A percentile compares a stretch with the other conserved stretches of the same genome.
Conservation (phyloP, 148 eudicot genomes). For the Euryodendron excelsum region DNA sequence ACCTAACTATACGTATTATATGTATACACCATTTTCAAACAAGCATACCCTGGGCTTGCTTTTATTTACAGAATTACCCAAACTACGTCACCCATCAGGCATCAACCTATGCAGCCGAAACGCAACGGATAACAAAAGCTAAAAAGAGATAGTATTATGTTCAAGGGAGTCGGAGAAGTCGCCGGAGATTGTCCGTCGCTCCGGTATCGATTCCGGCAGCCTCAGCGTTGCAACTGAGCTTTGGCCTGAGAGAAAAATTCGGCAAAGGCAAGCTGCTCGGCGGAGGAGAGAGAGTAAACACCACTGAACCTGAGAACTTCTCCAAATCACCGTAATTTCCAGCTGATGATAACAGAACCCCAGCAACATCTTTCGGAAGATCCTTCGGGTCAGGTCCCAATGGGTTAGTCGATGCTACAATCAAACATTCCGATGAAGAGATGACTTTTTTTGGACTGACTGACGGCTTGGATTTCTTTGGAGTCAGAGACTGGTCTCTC, state of each 20-base stretch:
- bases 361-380: conserved; percentile 29
- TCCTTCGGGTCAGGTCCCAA: conserved; percentile 39
- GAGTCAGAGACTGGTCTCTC: conserved; percentile 14
- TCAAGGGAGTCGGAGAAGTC: conserved; percentile 58
- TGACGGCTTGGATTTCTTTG: conserved; percentile 24
- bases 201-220: conserved; percentile 41
- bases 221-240: conserved; percentile 48
- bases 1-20: too few species aligned
- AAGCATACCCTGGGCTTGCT: too few species aligned
- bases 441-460: not conserved
- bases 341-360: conserved; percentile 19
- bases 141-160: too few species aligned
- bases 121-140: too few species aligned
- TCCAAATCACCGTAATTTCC: not conserved
- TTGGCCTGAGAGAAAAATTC: conserved; percentile 58
- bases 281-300: conserved; percentile 56
- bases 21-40: too few species aligned
- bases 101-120: not conserved
- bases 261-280: conserved; percentile 92
- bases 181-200: conserved; percentile 53
- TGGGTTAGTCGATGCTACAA: not conserved
- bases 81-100: too few species aligned
- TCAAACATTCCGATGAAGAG: too few species aligned
- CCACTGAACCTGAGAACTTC: conserved; percentile 22
- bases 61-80: too few species aligned